phyloP scores from a whole-genome alignment of 192 early-diverging fungal genomes.

The Chytriomyces sp. region DNA sequence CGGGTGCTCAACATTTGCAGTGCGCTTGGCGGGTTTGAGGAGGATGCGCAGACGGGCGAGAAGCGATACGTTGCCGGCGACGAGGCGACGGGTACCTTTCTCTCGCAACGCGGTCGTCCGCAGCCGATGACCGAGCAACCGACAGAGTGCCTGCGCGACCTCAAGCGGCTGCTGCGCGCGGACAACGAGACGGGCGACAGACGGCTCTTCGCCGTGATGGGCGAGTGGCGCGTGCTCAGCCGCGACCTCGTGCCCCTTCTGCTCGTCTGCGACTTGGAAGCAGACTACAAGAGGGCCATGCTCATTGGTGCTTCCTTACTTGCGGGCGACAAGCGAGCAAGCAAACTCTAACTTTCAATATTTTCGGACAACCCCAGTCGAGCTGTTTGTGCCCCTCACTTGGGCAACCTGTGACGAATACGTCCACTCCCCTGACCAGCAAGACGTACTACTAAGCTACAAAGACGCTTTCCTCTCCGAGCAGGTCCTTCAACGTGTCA shows the following conservation, averaged over 20 bases:
- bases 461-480: constrained; percentile 70
- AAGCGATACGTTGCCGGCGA: constrained; percentile 73
- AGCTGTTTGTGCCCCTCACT: constrained; percentile 87
- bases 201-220: constrained; percentile 64
- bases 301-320: constrained; percentile 20
- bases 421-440: constrained; percentile 35
- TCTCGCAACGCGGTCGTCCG: not conserved
- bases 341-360: not conserved
- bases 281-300: constrained; percentile 25
- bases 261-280: constrained; percentile 16
- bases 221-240: constrained; percentile 74
- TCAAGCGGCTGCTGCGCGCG: constrained; percentile 80
- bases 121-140: not conserved
- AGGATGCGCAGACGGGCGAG: constrained; percentile 45
- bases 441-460: constrained; percentile 64
- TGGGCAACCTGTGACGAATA: constrained; percentile 65
- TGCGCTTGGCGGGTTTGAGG: constrained; percentile 80
- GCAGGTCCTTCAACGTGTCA: constrained; percentile 54
- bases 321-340: too few species aligned
- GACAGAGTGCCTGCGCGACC: constrained; percentile 80
- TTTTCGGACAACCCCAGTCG: constrained; percentile 51
- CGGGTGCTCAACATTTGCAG: constrained; percentile 75
- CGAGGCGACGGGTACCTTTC: constrained; percentile 71
- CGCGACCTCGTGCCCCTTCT: constrained; percentile 78
- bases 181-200: constrained; percentile 69